Percentiles rank a stretch among this genome's conserved stretches.
These are phyloP conservation scores for Didymella arachidicola DNA, from an alignment of 2,329 filamentous ascomycete genomes.

Conservation along the genomic window DNA sequence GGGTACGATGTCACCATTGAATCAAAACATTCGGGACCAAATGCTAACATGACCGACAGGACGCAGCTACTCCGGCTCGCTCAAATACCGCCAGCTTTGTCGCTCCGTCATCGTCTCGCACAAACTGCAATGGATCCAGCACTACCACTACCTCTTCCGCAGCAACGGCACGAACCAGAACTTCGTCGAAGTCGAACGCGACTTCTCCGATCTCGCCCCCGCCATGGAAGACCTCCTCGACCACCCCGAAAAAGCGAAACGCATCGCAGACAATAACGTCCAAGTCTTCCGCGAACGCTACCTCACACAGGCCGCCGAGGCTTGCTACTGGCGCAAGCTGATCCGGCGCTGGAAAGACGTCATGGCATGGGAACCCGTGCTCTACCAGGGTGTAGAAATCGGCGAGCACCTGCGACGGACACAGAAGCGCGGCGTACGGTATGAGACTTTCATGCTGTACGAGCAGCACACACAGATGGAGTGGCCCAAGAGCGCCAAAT, in stretches of 20 bases:
- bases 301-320: conserved; percentile 43
- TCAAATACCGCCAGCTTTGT: conserved; percentile 64
- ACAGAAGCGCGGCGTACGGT: conserved; percentile 41
- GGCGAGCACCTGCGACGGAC: conserved; percentile 30
- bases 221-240: conserved; percentile 43
- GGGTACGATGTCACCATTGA: conserved; percentile 46
- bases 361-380: conserved; percentile 31
- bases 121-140: conserved; percentile 48
- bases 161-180: conserved; percentile 43
- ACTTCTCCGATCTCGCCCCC: conserved; percentile 43
- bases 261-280: conserved; percentile 46
- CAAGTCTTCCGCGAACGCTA: conserved; percentile 44
- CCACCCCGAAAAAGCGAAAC: conserved; percentile 44
- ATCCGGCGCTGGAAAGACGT: conserved; percentile 26
- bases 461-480: conserved; percentile 12
- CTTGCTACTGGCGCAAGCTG: conserved; percentile 41
- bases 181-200: conserved; percentile 47
- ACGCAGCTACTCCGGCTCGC: conserved; percentile 59
- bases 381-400: conserved; percentile 34
- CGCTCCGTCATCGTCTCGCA: conserved; percentile 46
- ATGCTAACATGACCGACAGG: conserved; percentile 36
- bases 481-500: conserved; percentile 15
- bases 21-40: not conserved
- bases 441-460: conserved; percentile 42
- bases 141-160: conserved; percentile 45